These are phyloP conservation scores for Lophium mytilinum DNA, from an alignment of 495 filamentous ascomycete species.

Conservation along the genomic window DNA sequence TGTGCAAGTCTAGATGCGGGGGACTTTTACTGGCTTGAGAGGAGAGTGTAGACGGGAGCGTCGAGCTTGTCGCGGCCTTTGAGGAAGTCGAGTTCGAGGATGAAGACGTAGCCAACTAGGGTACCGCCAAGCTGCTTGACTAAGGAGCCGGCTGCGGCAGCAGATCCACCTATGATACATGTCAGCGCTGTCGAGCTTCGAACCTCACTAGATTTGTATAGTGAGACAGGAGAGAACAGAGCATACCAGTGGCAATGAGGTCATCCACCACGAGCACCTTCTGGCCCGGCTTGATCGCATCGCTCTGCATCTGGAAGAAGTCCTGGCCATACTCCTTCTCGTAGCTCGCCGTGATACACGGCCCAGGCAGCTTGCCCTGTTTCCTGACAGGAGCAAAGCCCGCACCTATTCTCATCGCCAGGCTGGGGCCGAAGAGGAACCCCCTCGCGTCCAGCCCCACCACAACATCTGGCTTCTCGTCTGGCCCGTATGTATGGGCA, in stretches of 20 bases:
- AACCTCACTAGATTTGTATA: not conserved
- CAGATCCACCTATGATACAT: conserved; percentile 68
- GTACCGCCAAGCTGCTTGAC: conserved; percentile 78
- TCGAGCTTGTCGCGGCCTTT: conserved; percentile 84
- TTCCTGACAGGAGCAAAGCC: conserved; percentile 93
- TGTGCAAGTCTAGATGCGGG: no score
- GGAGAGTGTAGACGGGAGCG: conserved; percentile 76
- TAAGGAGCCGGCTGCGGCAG: conserved; percentile 75
- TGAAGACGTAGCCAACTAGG: conserved; percentile 82
- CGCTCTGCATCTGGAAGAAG: conserved; percentile 90
- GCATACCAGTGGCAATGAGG: conserved; percentile 93
- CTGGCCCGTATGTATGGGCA: conserved; percentile 40
- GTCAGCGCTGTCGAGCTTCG: conserved; percentile 5
- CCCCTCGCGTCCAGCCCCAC: conserved; percentile 91
- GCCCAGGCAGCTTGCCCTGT: conserved; percentile 90
- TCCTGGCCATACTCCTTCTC: conserved; percentile 97
- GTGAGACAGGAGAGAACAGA: not conserved
- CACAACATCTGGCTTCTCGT: conserved; percentile 72
- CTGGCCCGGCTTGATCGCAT: conserved; percentile 76
- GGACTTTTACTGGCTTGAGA: conserved; percentile 47
- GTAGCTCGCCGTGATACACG: conserved; percentile 70
- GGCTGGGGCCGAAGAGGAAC: conserved; percentile 87
- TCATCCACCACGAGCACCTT: conserved; percentile 91
- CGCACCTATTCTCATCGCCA: conserved; percentile 80
- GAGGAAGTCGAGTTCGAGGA: conserved; percentile 92